Conservation (phyloP, 768 basidiomycete genomes). For the Cystofilobasidium macerans region DNA sequence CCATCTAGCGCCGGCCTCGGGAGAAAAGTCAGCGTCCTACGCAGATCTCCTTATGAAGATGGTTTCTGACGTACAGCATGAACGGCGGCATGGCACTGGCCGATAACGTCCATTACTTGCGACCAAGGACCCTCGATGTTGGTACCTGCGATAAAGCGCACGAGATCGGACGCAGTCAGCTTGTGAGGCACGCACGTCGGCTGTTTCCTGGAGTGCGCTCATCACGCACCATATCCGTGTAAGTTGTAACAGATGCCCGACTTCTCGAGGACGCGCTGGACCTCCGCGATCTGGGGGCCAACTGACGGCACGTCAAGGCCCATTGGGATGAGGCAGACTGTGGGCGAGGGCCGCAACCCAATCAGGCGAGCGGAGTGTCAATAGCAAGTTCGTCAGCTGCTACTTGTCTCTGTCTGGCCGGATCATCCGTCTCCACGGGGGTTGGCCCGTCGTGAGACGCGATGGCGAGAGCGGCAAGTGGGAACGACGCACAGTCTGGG, state of each 20-base stretch:
- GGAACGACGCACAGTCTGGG: neutral
- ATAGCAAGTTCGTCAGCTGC: neutral
- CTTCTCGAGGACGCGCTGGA: conserved; percentile 68
- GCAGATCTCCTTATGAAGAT: too few species aligned
- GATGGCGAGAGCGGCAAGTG: too few species aligned
- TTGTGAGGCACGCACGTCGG: neutral
- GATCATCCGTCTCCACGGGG: too few species aligned
- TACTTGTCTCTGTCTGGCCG: too few species aligned
- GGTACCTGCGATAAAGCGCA: conserved; percentile 5
- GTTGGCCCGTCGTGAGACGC: too few species aligned
- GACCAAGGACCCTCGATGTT: conserved; percentile 67
- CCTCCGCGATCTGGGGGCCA: conserved; percentile 40
- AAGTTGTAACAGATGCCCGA: conserved; percentile 76
- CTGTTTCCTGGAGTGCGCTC: neutral
- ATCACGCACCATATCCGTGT: conserved; percentile 4
- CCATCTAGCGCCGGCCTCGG: conserved; percentile 41
- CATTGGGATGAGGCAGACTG: conserved; percentile 70
- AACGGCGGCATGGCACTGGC: conserved; percentile 60
- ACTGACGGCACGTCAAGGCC: conserved; percentile 63
- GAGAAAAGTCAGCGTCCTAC: neutral
- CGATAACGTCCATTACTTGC: conserved; percentile 71
- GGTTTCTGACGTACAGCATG: conserved; percentile 31
- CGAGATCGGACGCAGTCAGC: too few species aligned
- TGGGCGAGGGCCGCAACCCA: neutral
- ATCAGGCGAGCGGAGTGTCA: neutral